These are phyloP conservation scores for Rasamsonia emersonii DNA, from an alignment of 2,329 filamentous ascomycete genomes.

Conservation along the genomic window DNA sequence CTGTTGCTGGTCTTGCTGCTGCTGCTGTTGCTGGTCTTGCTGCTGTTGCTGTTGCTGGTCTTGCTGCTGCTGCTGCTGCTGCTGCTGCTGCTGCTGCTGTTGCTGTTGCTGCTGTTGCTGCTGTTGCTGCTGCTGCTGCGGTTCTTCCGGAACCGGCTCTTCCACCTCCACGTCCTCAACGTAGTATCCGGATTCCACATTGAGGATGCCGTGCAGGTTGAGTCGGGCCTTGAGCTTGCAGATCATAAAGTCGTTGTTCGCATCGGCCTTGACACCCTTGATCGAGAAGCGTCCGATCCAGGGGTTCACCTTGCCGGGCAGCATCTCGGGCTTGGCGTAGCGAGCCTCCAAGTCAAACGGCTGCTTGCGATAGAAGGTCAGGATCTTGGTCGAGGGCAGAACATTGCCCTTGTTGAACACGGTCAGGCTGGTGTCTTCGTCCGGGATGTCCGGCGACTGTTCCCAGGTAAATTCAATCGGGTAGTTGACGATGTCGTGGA, in stretches of 20 bases:
- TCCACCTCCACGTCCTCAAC: conserved; percentile 97
- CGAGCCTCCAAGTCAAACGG: conserved; percentile 92
- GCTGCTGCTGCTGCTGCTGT: too few relatives aligned
- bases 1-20: too few relatives aligned
- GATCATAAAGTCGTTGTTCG: conserved; percentile 97
- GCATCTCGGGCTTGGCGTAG: conserved; percentile 75
- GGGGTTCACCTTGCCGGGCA: conserved; percentile 83
- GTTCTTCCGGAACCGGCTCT: conserved; percentile 69
- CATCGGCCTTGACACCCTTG: conserved; percentile 90
- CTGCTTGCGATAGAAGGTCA: conserved; percentile 98
- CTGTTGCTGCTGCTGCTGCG: too few relatives aligned
- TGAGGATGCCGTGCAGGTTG: conserved; percentile 92
- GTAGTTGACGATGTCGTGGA: conserved; percentile 96
- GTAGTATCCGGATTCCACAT: conserved; percentile 94
- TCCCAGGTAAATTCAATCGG: conserved; percentile 99
- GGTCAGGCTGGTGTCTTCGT: conserved; percentile 93
- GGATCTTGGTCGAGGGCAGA: conserved; percentile 96
- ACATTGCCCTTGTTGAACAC: conserved; percentile 97
- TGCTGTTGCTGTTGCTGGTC: too few relatives aligned
- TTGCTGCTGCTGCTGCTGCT: too few relatives aligned
- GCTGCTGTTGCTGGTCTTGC: too few relatives aligned
- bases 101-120: too few relatives aligned
- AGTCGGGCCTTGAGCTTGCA: conserved; percentile 98
- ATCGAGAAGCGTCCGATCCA: conserved; percentile 98
- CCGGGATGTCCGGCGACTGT: conserved; percentile 94